phyloP scores from a whole-genome alignment of 257 asterid genomes.

The Lavandula angustifolia region DNA sequence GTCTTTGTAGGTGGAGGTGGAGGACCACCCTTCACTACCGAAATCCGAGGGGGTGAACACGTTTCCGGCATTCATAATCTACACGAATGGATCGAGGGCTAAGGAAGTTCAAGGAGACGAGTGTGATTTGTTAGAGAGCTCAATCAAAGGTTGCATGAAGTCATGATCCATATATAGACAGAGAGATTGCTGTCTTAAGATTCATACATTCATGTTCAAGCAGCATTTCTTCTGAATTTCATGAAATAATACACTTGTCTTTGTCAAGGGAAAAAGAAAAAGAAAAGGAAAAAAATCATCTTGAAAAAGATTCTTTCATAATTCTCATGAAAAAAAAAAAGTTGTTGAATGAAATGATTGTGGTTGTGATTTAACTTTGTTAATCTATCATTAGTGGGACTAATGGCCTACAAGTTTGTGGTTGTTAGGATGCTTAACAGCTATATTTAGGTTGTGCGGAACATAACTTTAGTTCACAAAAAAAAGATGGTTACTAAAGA shows the following conservation, averaged over 20 bases:
- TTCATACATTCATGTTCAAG: too few relatives aligned
- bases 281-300: too few relatives aligned
- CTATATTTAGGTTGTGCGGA: conserved; percentile 24
- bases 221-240: too few relatives aligned
- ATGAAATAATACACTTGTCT: too few relatives aligned
- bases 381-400: conserved; percentile 34
- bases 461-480: conserved; percentile 14
- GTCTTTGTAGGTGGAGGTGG: conserved; percentile 53
- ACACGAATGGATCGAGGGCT: conserved; percentile 52
- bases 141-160: conserved; percentile 44
- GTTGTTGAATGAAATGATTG: too few relatives aligned
- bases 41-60: conserved; percentile 50
- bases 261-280: too few relatives aligned
- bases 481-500: conserved; percentile 1
- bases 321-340: too few relatives aligned
- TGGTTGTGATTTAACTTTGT: background rate
- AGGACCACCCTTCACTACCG: conserved; percentile 49
- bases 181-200: too few relatives aligned
- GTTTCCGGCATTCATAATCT: conserved; percentile 52
- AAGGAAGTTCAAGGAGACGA: conserved; percentile 45
- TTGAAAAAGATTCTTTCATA: too few relatives aligned
- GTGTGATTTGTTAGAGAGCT: conserved; percentile 48
- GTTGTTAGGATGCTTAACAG: conserved; percentile 32
- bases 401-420: conserved; percentile 30
- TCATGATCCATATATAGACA: conserved; percentile 14